phyloP scores from a whole-genome alignment of 805 yeast species.

The Komagataella kurtzmanii region DNA sequence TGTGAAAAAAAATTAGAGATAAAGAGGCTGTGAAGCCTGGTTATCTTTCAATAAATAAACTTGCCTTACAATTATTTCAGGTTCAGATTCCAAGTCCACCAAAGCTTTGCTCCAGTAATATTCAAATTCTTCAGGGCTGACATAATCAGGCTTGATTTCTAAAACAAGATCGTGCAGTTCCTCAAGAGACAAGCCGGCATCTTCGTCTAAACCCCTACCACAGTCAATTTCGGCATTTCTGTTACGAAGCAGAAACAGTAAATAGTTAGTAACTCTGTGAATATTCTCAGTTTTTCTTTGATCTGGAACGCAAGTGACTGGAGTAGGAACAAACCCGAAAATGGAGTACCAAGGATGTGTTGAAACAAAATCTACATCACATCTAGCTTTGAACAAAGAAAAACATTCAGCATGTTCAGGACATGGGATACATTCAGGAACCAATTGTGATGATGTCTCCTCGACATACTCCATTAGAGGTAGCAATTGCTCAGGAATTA shows the following conservation, averaged over 20 bases:
- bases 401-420: constrained; percentile 75
- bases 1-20: background rate
- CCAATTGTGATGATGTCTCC: constrained; percentile 23
- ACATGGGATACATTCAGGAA: constrained; percentile 63
- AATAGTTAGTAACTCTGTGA: constrained; percentile 49
- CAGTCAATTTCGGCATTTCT: constrained; percentile 45
- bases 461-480: constrained; percentile 24
- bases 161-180: constrained; percentile 53
- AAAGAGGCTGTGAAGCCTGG: constrained; percentile 1
- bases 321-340: constrained; percentile 43
- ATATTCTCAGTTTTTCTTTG: constrained; percentile 55
- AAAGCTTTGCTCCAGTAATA: constrained; percentile 62
- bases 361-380: constrained; percentile 54
- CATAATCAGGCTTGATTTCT: constrained; percentile 32
- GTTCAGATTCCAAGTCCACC: constrained; percentile 46
- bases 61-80: constrained; percentile 60
- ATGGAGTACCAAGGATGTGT: constrained; percentile 39
- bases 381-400: constrained; percentile 42
- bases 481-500: constrained; percentile 5
- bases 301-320: constrained; percentile 64
- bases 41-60: background rate
- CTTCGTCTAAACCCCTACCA: constrained; percentile 17
- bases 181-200: constrained; percentile 41
- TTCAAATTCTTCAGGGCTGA: constrained; percentile 52
- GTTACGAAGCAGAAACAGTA: constrained; percentile 50